Evolutionary conservation across 768 basidiomycete species (phyloP).

Genomic region (Paxillus ammoniavirescens): DNA sequence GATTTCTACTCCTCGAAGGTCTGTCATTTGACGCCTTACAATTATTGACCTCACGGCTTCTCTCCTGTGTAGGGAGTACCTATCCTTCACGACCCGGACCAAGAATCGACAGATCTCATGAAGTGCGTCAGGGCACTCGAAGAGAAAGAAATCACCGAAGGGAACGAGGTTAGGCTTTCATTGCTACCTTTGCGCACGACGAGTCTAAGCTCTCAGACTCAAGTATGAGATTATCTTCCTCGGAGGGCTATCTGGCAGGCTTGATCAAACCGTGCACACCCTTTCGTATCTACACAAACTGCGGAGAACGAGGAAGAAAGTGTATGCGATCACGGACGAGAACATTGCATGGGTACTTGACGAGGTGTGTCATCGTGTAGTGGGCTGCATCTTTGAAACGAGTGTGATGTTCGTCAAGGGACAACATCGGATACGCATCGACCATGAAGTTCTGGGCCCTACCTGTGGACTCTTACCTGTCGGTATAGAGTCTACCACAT

Average conservation of each 20-base stretch:
- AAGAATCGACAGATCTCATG: conserved; percentile 93
- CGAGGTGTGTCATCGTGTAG: conserved; percentile 43
- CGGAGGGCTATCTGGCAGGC: conserved; percentile 85
- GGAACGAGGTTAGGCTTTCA: conserved; percentile 32
- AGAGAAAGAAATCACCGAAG: conserved; percentile 49
- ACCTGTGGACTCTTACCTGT: conserved; percentile 96
- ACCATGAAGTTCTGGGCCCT: conserved; percentile 71
- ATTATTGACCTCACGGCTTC: background rate
- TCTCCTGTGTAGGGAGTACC: conserved; percentile 54
- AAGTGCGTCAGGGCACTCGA: conserved; percentile 76
- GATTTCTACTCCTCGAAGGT: conserved; percentile 65
- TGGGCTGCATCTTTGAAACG: background rate
- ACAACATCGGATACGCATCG: conserved; percentile 73
- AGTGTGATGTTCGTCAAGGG: conserved; percentile 50
- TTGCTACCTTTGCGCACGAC: background rate
- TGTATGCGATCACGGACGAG: conserved; percentile 86
- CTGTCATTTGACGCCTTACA: conserved; percentile 14
- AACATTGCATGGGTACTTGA: conserved; percentile 90
- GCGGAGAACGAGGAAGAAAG: conserved; percentile 51
- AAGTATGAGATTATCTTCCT: conserved; percentile 73
- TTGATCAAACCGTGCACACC: conserved; percentile 93
- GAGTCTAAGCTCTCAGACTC: conserved; percentile 12
- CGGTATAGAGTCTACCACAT: conserved; percentile 69
- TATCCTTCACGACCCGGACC: conserved; percentile 65
- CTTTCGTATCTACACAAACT: conserved; percentile 84